Base-by-base conservation (phyloP, 148 eudicot species). In the Selenicereus undatus region DNA sequence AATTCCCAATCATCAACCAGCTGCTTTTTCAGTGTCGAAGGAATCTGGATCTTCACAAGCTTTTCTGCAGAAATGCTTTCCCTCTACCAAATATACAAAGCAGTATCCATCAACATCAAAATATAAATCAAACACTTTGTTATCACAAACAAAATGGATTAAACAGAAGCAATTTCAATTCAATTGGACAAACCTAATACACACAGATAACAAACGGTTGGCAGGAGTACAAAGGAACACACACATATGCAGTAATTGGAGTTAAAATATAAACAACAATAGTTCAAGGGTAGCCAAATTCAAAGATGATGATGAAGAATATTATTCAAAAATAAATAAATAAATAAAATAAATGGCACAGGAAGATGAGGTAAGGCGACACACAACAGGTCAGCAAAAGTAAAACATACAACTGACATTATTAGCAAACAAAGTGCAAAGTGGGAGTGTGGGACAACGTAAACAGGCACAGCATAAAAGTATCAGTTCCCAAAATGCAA, bases 1-100 rank as follows among this genome's bases (percentile, higher is more conserved):
- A 79, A 90, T 80, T 96, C 98, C 89, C 93, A 91, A 84, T 96
- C 99, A 90, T 94, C 97, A 77, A 93, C 94, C 68, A 96, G 86
- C 82, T 88, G 97, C 89, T 93, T 96, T 89, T 86, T 96, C 79
- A 96, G 81, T 58, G 86, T 86, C 42, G 91, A 82, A 58, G 99
- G 97, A 79, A 96, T 88, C 85, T 90, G 99, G 81, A 96, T 88
- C 92, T 93, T 96, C 80, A 94, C 84, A 70, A 86, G 85, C 84
- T 91, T 96, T 45, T 91, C 97, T 14, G 84, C 84, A 74, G 95
- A 84, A 78, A 69, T 81, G 80, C 85, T 88, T 86, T 88, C 95
- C 89, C 93, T 94, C 98, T 96, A 78, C 13, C 73, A 89, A 85
- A 39, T 62, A 81, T 16, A 27, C 4, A 17, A 82, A 79, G 68